Evolutionary conservation across 768 basidiomycete genomes (phyloP).

Genomic region (Trametes sanguinea): DNA sequence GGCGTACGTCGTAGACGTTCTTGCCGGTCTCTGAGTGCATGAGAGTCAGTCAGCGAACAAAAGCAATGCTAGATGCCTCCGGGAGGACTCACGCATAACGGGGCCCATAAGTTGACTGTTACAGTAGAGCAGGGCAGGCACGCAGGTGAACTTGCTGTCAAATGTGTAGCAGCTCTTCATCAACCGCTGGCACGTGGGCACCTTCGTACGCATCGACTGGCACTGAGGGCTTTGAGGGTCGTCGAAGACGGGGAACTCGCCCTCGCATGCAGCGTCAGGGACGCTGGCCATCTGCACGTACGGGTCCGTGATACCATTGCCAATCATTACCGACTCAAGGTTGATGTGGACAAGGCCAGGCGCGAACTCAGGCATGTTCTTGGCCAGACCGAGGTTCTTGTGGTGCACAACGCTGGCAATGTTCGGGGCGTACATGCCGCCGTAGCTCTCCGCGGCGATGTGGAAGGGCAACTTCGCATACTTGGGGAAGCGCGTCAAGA

Average conservation of each 20-base stretch:
- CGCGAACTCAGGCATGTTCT: constrained; percentile 28
- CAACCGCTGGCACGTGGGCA: constrained; percentile 54
- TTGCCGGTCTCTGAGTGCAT: constrained; percentile 19
- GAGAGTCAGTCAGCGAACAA: no score
- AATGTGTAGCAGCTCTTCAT: constrained; percentile 51
- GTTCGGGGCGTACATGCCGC: constrained; percentile 76
- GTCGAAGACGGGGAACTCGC: constrained; percentile 80
- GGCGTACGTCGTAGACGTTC: constrained; percentile 89
- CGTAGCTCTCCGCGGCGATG: constrained; percentile 79
- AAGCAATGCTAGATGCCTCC: no score
- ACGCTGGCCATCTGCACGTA: constrained; percentile 77
- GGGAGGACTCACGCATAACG: constrained; percentile 57
- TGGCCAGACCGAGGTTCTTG: constrained; percentile 60
- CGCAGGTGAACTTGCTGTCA: constrained; percentile 46
- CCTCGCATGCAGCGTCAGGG: constrained; percentile 81
- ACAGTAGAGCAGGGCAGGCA: constrained; percentile 77
- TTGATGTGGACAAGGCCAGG: constrained; percentile 71
- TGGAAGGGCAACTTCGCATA: constrained; percentile 75
- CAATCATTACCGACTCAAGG: constrained; percentile 81
- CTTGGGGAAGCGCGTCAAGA: constrained; percentile 74
- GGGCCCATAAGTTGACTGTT: constrained; percentile 70
- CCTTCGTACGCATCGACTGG: constrained; percentile 45
- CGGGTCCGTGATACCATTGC: constrained; percentile 86
- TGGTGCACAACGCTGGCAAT: constrained; percentile 82
- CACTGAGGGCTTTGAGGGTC: constrained; percentile 52